These are phyloP conservation scores for Epichloe sylvatica DNA, from an alignment of 2,329 filamentous ascomycete species.

Conservation along the genomic window DNA sequence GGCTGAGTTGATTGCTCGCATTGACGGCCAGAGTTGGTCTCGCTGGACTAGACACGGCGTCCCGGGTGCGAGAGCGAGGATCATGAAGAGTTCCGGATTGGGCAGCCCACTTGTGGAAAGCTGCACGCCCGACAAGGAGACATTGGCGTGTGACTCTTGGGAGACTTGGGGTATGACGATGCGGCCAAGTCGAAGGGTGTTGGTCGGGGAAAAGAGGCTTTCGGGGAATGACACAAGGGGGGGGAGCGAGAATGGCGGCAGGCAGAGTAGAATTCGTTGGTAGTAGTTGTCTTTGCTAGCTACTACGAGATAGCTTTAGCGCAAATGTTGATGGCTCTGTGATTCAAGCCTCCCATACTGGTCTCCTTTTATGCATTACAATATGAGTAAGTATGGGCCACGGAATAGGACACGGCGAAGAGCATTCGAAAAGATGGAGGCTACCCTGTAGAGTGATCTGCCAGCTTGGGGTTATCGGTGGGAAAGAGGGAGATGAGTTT, in stretches of 20 bases:
- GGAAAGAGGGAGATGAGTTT: no score
- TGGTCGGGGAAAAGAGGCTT: neutral
- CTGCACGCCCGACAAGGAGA: conserved; percentile 8
- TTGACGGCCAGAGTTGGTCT: neutral
- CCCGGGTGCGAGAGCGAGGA: neutral
- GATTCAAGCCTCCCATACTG: no score
- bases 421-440: no score
- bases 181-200: neutral
- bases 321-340: no score
- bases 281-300: neutral
- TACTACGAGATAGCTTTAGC: no score
- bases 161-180: neutral
- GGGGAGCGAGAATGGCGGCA: neutral
- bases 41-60: neutral
- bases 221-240: no score
- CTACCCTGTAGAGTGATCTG: no score
- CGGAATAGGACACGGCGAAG: no score
- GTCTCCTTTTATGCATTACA: no score
- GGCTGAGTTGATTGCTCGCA: no score
- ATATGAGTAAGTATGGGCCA: no score
- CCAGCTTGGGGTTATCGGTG: no score
- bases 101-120: conserved; percentile 12
- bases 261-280: neutral
- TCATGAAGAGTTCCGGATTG: conserved; percentile 12
- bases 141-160: neutral